These are phyloP conservation scores for Boehmeria nivea DNA, from an alignment of 306 rosid species.

Conservation along the genomic window DNA sequence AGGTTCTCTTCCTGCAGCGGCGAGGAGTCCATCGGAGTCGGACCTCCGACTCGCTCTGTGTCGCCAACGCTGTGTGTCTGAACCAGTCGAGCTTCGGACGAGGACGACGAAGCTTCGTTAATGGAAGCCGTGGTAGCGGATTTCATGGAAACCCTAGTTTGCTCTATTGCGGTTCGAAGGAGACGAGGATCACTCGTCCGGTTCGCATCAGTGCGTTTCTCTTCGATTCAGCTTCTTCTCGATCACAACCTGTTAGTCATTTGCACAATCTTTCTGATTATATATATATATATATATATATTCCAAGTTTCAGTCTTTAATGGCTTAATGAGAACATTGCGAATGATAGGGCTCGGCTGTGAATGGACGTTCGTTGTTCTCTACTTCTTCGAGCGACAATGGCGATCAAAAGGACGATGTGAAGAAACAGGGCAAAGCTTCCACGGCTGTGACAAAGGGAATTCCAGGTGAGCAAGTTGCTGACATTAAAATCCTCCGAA, in stretches of 20 bases:
- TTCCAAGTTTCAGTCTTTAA: not conserved
- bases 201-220: slow-evolving; percentile 28
- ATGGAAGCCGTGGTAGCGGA: slow-evolving; percentile 13
- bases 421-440: slow-evolving; percentile 8
- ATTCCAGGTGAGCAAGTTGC: slow-evolving; percentile 30
- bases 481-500: slow-evolving; percentile 55
- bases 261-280: not conserved
- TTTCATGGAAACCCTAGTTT: slow-evolving; percentile 22
- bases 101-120: slow-evolving; percentile 1
- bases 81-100: not conserved
- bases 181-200: slow-evolving; percentile 5
- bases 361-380: slow-evolving; percentile 27
- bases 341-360: slow-evolving; percentile 20
- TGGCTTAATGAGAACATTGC: not conserved
- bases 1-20: slow-evolving; percentile 15
- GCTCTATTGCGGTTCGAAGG: not conserved
- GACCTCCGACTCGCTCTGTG: not conserved
- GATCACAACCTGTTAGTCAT: slow-evolving; percentile 28
- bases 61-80: not conserved
- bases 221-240: slow-evolving; percentile 23
- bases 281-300: no score
- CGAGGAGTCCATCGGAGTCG: slow-evolving; percentile 2
- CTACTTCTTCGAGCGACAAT: slow-evolving; percentile 22
- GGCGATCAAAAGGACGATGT: slow-evolving; percentile 15
- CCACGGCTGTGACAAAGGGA: slow-evolving; percentile 13